phyloP scores from a whole-genome alignment of 2,329 filamentous ascomycete genomes.

The Colletotrichum incanum region DNA sequence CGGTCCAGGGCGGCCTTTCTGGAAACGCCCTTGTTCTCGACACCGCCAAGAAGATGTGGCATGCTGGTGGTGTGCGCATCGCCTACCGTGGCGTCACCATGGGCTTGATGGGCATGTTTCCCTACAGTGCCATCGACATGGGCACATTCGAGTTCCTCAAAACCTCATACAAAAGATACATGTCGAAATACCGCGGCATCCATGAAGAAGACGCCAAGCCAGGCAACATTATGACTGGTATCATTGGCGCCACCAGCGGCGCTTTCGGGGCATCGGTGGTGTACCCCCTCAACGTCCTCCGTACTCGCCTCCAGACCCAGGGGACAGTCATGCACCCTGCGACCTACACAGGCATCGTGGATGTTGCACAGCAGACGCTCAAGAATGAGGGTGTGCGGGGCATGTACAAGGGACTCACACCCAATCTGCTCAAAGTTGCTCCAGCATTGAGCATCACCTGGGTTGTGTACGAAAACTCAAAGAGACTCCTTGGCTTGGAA shows the following conservation, averaged over 20 bases:
- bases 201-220: slow-evolving; percentile 88
- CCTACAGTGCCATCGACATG: slow-evolving; percentile 96
- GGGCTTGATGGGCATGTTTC: slow-evolving; percentile 96
- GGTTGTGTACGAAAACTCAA: slow-evolving; percentile 93
- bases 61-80: slow-evolving; percentile 78
- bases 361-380: slow-evolving; percentile 88
- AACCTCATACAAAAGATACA: slow-evolving; percentile 77
- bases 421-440: slow-evolving; percentile 95
- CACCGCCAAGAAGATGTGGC: slow-evolving; percentile 90
- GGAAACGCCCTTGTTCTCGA: slow-evolving; percentile 87
- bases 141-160: slow-evolving; percentile 97
- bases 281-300: slow-evolving; percentile 93
- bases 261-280: slow-evolving; percentile 94
- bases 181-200: slow-evolving; percentile 78
- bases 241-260: slow-evolving; percentile 92
- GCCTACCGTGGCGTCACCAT: slow-evolving; percentile 96
- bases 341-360: slow-evolving; percentile 91
- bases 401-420: slow-evolving; percentile 94
- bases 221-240: slow-evolving; percentile 86
- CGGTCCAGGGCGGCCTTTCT: slow-evolving; percentile 85
- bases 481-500: slow-evolving; percentile 75
- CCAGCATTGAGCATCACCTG: slow-evolving; percentile 97
- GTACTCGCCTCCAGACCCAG: slow-evolving; percentile 93
- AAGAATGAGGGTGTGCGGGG: slow-evolving; percentile 87
- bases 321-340: slow-evolving; percentile 92